Percentiles rank a stretch among this genome's conserved stretches.
Conservation (phyloP, 2,329 filamentous ascomycete species). For the Sarocladium brachiariae region DNA sequence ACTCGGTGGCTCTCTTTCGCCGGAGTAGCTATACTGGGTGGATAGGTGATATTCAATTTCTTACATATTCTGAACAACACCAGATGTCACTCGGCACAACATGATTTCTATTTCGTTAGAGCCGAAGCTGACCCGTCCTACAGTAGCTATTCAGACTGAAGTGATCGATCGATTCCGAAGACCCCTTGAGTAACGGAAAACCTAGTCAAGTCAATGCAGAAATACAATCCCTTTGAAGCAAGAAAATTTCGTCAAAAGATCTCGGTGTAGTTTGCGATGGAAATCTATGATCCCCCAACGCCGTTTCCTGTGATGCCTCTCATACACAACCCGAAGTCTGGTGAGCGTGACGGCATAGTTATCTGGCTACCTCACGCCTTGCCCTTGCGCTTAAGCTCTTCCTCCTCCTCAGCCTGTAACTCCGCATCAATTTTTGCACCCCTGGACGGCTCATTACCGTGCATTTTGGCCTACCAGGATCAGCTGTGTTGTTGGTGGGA, state of each 20-base stretch:
- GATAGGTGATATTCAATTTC: conserved; percentile 83
- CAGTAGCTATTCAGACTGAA: too few relatives aligned
- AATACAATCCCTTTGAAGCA: too few relatives aligned
- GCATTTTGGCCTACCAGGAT: conserved; percentile 45
- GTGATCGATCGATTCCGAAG: too few relatives aligned
- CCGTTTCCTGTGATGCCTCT: neutral
- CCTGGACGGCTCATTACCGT: conserved; percentile 67
- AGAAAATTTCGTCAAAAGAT: too few relatives aligned
- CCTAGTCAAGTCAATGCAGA: too few relatives aligned
- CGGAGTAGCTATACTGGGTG: conserved; percentile 75
- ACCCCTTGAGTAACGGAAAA: too few relatives aligned
- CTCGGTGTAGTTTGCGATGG: too few relatives aligned
- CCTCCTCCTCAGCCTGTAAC: conserved; percentile 62
- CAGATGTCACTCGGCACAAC: neutral
- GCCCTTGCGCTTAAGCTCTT: conserved; percentile 51
- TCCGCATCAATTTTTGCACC: conserved; percentile 67
- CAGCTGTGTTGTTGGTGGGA: neutral
- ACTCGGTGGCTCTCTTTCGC: conserved; percentile 77
- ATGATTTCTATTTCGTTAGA: neutral
- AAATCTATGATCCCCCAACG: too few relatives aligned
- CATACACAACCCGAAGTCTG: neutral
- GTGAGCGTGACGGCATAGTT: too few relatives aligned
- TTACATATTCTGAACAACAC: conserved; percentile 91
- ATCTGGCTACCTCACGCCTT: neutral
- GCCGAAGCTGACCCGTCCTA: neutral